Evolutionary conservation across 768 basidiomycete species (phyloP).

Genomic region (Boletus rufocinnamomeus): DNA sequence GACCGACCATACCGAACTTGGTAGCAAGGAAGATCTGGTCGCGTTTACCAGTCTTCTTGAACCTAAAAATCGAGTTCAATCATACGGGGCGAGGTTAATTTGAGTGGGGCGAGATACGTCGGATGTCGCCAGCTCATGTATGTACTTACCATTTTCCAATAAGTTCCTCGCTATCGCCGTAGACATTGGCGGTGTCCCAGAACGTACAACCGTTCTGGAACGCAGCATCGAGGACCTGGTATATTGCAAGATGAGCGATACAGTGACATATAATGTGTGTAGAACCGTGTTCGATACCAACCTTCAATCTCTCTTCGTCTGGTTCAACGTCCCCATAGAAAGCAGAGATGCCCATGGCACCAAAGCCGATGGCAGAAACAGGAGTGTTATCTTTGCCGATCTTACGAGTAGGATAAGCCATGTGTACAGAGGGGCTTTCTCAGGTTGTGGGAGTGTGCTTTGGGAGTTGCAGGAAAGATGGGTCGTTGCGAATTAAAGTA

Average conservation of each 20-base stretch:
- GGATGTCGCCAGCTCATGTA: neutral
- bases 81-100: too few species aligned
- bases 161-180: constrained; percentile 45
- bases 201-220: constrained; percentile 44
- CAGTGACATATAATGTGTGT: neutral
- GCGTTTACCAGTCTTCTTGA: constrained; percentile 47
- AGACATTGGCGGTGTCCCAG: constrained; percentile 50
- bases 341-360: constrained; percentile 57
- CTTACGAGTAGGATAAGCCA: constrained; percentile 36
- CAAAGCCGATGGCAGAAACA: constrained; percentile 54
- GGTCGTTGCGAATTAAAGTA: neutral
- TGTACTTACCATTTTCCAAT: constrained; percentile 44
- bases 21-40: constrained; percentile 61
- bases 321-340: constrained; percentile 46
- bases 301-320: constrained; percentile 65
- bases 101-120: neutral
- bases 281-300: constrained; percentile 14
- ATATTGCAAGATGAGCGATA: neutral
- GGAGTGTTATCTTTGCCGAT: constrained; percentile 22
- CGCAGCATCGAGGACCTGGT: constrained; percentile 45
- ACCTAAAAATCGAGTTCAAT: constrained; percentile 32
- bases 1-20: constrained; percentile 48
- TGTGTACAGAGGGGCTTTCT: neutral
- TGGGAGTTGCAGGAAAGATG: neutral
- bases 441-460: neutral